Evolutionary conservation across 1,139 yeast species (phyloP), one percentile per base, ranked within the genome.

Genomic region (Ogataea hybrid): DNA sequence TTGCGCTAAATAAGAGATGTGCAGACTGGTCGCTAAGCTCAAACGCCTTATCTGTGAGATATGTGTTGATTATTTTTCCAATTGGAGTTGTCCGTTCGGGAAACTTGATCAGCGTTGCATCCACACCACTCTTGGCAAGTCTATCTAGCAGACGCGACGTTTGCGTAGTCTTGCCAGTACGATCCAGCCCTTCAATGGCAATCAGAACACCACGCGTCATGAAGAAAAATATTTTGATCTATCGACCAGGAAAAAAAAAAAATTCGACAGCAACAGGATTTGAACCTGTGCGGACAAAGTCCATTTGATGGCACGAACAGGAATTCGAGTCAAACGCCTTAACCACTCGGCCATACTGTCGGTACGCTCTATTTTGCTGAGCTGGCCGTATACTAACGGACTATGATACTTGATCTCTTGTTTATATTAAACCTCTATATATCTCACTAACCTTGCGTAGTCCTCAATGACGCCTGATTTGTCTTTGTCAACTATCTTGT

Each of bases 161-260:
- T 61, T 94, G 98, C 0, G 97, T 89, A 1, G 96, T 79, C 61
- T 94, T 94, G 0, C 99, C 99, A 0, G 97, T 84, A 40, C 98
- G 69, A 59, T 94, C 99, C 2, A 92, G 75, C 0, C 99, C 99
- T 63, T 94, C 99, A 5, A 94, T 73, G 6, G 88, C 75, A 20
- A 94, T 83, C 38, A 94, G 68, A 37, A 74, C 73, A 2, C 97
- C 97, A 51, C 96, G 58, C 36, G 40, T 47, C 49, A 43, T 45
- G n/a, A 25, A 17, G 30, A 16, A 28, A 32, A 35, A 15, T 17
- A 22, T 5, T 8, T 9, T 3, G 18, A 4, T 17, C 5, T n/a
- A n/a, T n/a, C n/a, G n/a, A n/a, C n/a, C n/a, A n/a, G 18, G 5
- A 17, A 28, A 35, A 15, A 62, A 64, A 66, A 62, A 62, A 61